Conservation (phyloP, 1,139 yeast species). For the Pichia sp. region DNA sequence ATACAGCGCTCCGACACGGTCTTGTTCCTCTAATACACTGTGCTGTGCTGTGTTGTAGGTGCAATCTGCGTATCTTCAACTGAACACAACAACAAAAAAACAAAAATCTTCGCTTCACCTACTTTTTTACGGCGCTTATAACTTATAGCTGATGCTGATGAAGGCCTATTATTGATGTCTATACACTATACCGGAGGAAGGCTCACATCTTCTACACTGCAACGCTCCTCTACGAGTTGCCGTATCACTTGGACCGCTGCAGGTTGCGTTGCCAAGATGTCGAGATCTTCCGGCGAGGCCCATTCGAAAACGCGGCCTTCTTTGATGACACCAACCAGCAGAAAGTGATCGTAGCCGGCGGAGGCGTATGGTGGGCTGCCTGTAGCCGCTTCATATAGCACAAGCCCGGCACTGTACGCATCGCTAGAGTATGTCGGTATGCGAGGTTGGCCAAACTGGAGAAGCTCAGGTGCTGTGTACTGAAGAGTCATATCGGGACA, state of each 20-base stretch:
- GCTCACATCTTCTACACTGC: neutral
- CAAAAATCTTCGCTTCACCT: no score
- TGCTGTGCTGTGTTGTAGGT: no score
- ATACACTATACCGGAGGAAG: no score
- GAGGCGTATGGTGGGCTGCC: slow-evolving; percentile 29
- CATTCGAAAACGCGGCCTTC: slow-evolving; percentile 23
- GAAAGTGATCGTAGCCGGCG: slow-evolving; percentile 20
- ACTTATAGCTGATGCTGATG: no score
- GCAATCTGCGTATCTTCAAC: no score
- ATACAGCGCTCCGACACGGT: no score
- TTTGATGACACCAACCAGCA: slow-evolving; percentile 21
- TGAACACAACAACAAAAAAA: no score
- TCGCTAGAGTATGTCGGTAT: slow-evolving; percentile 26
- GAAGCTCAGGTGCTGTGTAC: slow-evolving; percentile 32
- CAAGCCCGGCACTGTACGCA: slow-evolving; percentile 29
- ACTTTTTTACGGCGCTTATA: no score
- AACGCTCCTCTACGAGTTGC: neutral
- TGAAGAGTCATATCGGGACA: slow-evolving; percentile 31
- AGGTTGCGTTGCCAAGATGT: slow-evolving; percentile 9
- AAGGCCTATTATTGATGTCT: no score
- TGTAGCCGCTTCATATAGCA: slow-evolving; percentile 28
- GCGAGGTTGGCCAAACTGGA: slow-evolving; percentile 7
- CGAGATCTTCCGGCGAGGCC: slow-evolving; percentile 19
- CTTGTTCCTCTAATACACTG: no score
- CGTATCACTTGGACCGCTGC: neutral